phyloP scores from a whole-genome alignment of 306 rosid species.

The Lathyrus sativus region DNA sequence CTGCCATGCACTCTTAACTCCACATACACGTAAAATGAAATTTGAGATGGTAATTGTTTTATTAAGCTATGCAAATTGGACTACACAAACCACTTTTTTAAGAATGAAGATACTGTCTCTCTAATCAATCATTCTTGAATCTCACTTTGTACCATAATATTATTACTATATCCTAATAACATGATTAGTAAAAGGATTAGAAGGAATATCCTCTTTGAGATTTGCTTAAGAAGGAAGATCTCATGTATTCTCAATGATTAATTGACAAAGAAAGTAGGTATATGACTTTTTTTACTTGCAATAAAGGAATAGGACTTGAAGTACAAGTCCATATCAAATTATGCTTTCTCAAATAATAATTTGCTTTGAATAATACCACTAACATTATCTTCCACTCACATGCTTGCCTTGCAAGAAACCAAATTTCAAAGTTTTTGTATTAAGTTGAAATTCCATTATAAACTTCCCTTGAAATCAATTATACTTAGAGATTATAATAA shows the following conservation, averaged over 20 bases:
- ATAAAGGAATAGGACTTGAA: not conserved
- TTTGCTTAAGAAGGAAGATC: not conserved
- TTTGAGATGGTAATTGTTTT: too few species aligned
- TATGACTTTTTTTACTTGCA: not conserved
- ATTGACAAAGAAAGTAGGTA: conserved; percentile 2
- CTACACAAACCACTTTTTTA: conserved; percentile 37
- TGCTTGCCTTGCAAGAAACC: conserved; percentile 17
- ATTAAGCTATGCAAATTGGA: too few species aligned
- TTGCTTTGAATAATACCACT: conserved; percentile 32
- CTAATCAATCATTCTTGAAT: conserved; percentile 55
- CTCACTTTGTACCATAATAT: conserved; percentile 34
- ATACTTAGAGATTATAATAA: conserved; percentile 37
- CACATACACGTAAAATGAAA: conserved; percentile 34
- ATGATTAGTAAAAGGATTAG: conserved; percentile 18
- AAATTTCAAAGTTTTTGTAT: conserved; percentile 18
- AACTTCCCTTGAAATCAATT: conserved; percentile 28
- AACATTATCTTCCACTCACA: conserved; percentile 28
- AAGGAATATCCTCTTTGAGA: conserved; percentile 31
- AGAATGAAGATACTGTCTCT: conserved; percentile 24
- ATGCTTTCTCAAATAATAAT: conserved; percentile 18
- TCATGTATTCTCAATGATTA: conserved; percentile 19
- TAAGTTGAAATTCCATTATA: conserved; percentile 28
- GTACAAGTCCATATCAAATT: conserved; percentile 24
- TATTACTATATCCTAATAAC: conserved; percentile 35
- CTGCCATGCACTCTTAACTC: not conserved